phyloP scores from a whole-genome alignment of 1,139 yeast species.

The Yamadazyma friedrichii region DNA sequence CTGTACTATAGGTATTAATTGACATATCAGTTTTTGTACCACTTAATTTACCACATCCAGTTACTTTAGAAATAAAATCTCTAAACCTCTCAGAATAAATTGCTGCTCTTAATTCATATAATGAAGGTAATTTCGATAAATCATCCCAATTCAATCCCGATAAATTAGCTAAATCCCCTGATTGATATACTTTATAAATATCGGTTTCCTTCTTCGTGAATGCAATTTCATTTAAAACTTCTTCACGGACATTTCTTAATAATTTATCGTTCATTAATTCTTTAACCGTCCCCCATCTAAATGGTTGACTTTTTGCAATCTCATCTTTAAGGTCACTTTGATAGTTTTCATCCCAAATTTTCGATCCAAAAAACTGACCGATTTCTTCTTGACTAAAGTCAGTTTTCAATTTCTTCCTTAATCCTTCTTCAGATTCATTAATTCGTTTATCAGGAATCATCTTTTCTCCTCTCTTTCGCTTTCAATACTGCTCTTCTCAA shows the following conservation, averaged over 20 bases:
- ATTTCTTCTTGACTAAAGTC: conserved; percentile 37
- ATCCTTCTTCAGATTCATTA: conserved; percentile 5
- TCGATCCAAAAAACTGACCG: conserved; percentile 48
- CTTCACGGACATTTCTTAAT: conserved; percentile 75
- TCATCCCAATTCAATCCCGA: conserved; percentile 83
- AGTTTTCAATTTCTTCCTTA: conserved; percentile 21
- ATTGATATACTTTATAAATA: conserved; percentile 90
- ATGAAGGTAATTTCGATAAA: conserved; percentile 65
- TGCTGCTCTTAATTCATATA: conserved; percentile 78
- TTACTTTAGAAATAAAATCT: conserved; percentile 73
- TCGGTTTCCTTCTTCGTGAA: conserved; percentile 96
- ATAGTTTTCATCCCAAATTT: conserved; percentile 51
- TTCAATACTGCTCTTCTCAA: conserved; percentile 3
- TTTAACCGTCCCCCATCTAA: conserved; percentile 83
- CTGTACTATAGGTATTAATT: conserved; percentile 84
- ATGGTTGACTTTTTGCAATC: conserved; percentile 64
- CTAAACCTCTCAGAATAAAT: conserved; percentile 85
- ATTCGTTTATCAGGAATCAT: conserved; percentile 1
- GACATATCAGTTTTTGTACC: conserved; percentile 91
- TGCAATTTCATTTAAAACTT: conserved; percentile 77
- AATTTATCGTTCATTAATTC: conserved; percentile 74
- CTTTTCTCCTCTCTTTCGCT: not conserved
- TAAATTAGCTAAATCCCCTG: conserved; percentile 92
- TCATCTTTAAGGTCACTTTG: conserved; percentile 38
- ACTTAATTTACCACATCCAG: conserved; percentile 87